Evolutionary conservation across 352 stramenopile genomes (phyloP).

Genomic region (Pythium aquatile): DNA sequence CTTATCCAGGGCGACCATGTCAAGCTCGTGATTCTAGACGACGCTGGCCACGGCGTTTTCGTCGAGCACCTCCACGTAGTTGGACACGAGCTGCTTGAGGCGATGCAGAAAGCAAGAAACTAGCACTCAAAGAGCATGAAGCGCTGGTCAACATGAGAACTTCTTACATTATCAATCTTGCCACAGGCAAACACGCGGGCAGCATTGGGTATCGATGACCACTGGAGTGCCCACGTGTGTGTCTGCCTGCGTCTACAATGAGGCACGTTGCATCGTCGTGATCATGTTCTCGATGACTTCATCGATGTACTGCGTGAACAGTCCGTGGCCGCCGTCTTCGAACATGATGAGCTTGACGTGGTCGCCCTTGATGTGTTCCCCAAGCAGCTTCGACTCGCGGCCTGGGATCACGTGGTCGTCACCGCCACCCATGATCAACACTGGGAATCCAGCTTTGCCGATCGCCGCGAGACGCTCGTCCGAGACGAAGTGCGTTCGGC

Average conservation of each 20-base stretch:
- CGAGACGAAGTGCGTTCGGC: constrained; percentile 45
- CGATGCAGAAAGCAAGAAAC: neutral
- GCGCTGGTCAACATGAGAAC: too few relatives aligned
- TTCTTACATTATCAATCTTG: constrained; percentile 2
- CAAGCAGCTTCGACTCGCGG: constrained; percentile 37
- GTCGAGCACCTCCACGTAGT: constrained; percentile 32
- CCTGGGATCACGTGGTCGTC: constrained; percentile 48
- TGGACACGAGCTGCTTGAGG: constrained; percentile 15
- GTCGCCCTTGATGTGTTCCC: constrained; percentile 33
- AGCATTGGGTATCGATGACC: neutral
- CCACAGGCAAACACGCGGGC: neutral
- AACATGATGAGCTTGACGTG: constrained; percentile 50
- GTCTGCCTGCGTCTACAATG: neutral
- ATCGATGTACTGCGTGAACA: constrained; percentile 43
- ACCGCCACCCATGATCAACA: constrained; percentile 49
- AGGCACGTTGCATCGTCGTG: constrained; percentile 10
- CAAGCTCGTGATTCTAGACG: constrained; percentile 42
- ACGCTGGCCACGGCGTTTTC: constrained; percentile 39
- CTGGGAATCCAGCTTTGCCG: constrained; percentile 39
- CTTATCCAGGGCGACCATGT: constrained; percentile 41
- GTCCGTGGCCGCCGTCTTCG: constrained; percentile 42
- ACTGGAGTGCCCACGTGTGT: neutral
- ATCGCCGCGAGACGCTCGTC: constrained; percentile 46
- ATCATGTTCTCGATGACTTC: constrained; percentile 35
- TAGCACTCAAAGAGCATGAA: neutral